Percentiles rank a stretch among this genome's conserved stretches.
These are phyloP conservation scores for Paraconiothyrium sp. DNA, from an alignment of 2,329 filamentous ascomycete genomes.

Conservation along the genomic window DNA sequence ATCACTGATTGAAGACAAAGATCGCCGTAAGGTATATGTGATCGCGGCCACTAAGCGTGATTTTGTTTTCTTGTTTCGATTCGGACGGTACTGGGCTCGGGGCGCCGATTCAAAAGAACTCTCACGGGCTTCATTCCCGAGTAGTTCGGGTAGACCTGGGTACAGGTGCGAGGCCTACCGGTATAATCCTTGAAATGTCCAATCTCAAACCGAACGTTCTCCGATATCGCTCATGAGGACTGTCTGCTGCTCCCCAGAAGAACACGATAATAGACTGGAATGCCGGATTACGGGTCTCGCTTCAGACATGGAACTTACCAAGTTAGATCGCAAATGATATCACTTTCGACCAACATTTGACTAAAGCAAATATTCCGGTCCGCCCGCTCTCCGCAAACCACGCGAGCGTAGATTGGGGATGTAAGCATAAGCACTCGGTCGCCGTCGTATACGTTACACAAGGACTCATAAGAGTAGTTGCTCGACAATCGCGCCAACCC, in stretches of 20 bases:
- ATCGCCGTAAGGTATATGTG: not conserved
- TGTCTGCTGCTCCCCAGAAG: too few relatives aligned
- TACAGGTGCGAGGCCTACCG: not conserved
- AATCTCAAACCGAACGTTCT: not conserved
- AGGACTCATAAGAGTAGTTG: not conserved
- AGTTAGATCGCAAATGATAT: not conserved
- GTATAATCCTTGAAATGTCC: not conserved
- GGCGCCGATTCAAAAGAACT: not conserved
- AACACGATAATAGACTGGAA: too few relatives aligned
- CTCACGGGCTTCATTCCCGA: not conserved
- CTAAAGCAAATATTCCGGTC: not conserved
- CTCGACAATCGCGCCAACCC: not conserved
- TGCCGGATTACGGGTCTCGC: not conserved
- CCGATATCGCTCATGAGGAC: not conserved
- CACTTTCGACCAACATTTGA: not conserved
- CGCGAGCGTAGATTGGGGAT: not conserved
- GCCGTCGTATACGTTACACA: not conserved
- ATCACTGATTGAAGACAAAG: not conserved
- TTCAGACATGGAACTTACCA: not conserved
- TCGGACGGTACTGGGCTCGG: not conserved
- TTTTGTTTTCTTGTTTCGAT: not conserved
- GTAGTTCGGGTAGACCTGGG: not conserved
- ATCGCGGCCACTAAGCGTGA: too few relatives aligned
- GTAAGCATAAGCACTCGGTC: not conserved
- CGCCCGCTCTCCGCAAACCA: not conserved